These are phyloP conservation scores for Chalciporus chontae DNA, from an alignment of 768 basidiomycete genomes.

Conservation along the genomic window DNA sequence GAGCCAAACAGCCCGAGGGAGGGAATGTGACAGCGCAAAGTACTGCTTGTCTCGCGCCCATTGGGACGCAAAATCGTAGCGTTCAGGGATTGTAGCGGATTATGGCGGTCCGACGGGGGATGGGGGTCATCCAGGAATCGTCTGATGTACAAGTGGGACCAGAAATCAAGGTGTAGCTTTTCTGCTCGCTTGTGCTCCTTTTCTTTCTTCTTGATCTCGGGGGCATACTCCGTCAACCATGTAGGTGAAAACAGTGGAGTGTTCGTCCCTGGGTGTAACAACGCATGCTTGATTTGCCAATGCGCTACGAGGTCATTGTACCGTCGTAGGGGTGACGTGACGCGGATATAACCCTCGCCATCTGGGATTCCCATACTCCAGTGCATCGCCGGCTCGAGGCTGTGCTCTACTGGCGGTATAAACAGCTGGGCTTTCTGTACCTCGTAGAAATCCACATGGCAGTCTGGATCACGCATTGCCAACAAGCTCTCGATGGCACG, in stretches of 20 bases:
- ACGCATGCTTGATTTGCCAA: conserved; percentile 88
- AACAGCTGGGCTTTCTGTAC: conserved; percentile 33
- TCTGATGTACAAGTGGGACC: conserved; percentile 39
- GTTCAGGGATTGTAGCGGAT: conserved; percentile 28
- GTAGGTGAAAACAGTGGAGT: conserved; percentile 42
- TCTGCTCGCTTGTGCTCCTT: conserved; percentile 29
- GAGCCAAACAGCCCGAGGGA: conserved; percentile 24
- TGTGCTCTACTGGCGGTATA: conserved; percentile 39
- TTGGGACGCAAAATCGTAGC: conserved; percentile 23
- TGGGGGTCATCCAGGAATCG: conserved; percentile 33
- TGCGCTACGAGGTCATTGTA: conserved; percentile 79
- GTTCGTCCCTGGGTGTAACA: conserved; percentile 41
- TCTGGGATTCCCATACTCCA: conserved; percentile 64
- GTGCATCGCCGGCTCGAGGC: conserved; percentile 59
- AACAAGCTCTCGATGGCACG: conserved; percentile 43
- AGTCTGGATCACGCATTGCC: conserved; percentile 42
- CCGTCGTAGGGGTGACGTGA: conserved; percentile 85
- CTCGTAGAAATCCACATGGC: conserved; percentile 40
- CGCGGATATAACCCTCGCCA: conserved; percentile 77
- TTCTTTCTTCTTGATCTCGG: conserved; percentile 37
- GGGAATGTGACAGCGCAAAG: conserved; percentile 21
- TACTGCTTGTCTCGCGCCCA: conserved; percentile 9
- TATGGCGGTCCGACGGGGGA: conserved; percentile 12
- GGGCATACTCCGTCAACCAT: conserved; percentile 43
- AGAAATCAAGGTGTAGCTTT: conserved; percentile 35